Evolutionary conservation across 768 basidiomycete species (phyloP), one percentile per base, ranked within the genome.

Genomic region (Russula olivacea): DNA sequence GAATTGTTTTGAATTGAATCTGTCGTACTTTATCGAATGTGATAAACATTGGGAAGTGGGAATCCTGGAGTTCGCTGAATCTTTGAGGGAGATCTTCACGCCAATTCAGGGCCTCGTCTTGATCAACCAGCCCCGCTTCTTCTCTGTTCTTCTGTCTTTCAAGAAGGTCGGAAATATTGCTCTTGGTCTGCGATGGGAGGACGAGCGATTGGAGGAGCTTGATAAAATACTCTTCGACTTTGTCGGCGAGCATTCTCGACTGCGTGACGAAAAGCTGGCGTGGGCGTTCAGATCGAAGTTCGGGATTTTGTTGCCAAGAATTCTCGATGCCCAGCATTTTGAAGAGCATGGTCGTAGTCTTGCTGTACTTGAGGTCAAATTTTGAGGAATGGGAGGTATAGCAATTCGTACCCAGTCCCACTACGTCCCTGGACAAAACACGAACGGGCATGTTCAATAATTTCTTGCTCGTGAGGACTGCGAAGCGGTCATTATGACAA

Each of bases 221-320:
- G 8, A 66, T 61, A 68, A 85, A 91, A 68, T 87, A 84, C 54
- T 86, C 84, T 64, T 85, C 78, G 23, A 90, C 88, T 66, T 86
- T 87, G n/a, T 74, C 75, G 0, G 86, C 87, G 6, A 90, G 78
- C 19, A 84, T 76, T 28, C 78, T 78, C 2, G 88, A 89, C 66
- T 88, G 83, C 0, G 88, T 90, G 2, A 90, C 84, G 63, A 90
- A 90, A n/a, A 90, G 72, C 67, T 90, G 88, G 19, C 86, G 79
- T 21, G 63, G 63, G 40, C 58, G 59, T 9, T 64, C 59, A 1
- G 84, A 82, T 68, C 80, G 81, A 0, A 74, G 69, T 47, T 76
- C 70, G 4, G 71, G 66, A 14, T 71, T 72, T 36, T 76, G 62
- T 41, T 80, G 72, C 73, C 79, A 85, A 14, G 81, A 76, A 23